phyloP scores from a whole-genome alignment of 1,284 basidiomycete species.

The Testicularia cyperi region DNA sequence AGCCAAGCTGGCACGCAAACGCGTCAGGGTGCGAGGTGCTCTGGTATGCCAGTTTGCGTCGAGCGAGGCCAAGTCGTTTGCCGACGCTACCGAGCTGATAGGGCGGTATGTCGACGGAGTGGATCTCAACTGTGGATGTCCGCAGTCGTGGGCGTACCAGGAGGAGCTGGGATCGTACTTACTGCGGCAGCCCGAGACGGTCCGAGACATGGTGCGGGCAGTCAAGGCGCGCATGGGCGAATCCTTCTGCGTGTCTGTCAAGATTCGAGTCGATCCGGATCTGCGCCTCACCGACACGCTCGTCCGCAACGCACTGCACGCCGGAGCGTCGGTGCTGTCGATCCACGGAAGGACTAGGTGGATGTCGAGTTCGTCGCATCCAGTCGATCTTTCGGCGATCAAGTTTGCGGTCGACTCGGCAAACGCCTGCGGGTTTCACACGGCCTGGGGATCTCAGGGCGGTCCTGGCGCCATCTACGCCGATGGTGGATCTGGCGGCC shows the following conservation, averaged over 20 bases:
- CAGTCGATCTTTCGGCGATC: conserved; percentile 65
- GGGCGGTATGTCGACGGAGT: conserved; percentile 65
- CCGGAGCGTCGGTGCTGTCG: conserved; percentile 64
- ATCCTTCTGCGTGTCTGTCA: conserved; percentile 66
- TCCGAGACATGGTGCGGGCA: conserved; percentile 65
- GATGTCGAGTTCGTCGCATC: conserved; percentile 64
- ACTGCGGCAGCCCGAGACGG: conserved; percentile 66
- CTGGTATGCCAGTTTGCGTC: conserved; percentile 67
- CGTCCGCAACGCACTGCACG: conserved; percentile 63
- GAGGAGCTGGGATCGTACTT: conserved; percentile 67
- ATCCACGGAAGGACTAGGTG: conserved; percentile 67
- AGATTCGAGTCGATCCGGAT: conserved; percentile 67
- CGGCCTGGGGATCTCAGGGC: conserved; percentile 31
- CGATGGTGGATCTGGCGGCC: conserved; percentile 59
- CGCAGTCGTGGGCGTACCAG: conserved; percentile 58
- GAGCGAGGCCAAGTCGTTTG: conserved; percentile 63
- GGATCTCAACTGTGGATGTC: conserved; percentile 66
- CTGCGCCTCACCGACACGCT: conserved; percentile 64
- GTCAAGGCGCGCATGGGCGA: conserved; percentile 66
- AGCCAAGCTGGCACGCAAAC: conserved; percentile 15
- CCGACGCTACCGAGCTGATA: conserved; percentile 67
- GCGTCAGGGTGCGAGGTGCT: conserved; percentile 62
- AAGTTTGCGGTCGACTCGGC: conserved; percentile 65
- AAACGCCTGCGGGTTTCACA: conserved; percentile 39
- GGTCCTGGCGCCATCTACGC: conserved; percentile 28